phyloP scores from a whole-genome alignment of 2,329 filamentous ascomycete species.

The Colletotrichum endophyticum region DNA sequence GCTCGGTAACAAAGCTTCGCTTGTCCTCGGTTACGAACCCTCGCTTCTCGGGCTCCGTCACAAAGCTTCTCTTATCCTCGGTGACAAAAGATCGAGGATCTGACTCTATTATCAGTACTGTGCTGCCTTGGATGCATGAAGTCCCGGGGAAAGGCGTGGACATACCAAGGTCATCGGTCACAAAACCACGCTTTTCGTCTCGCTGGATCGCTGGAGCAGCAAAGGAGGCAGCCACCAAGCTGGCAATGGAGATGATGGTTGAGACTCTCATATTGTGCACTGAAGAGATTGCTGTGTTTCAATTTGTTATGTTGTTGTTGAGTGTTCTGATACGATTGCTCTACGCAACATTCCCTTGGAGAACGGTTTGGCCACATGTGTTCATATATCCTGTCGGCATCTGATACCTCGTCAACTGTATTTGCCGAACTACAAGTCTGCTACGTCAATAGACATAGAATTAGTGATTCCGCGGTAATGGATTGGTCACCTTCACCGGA shows the following conservation, averaged over 20 bases:
- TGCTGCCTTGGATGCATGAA: background rate
- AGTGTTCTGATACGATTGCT: fast-evolving
- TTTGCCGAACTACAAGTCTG: background rate
- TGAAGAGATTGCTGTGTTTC: background rate
- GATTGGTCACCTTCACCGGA: background rate
- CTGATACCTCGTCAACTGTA: background rate
- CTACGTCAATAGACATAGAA: background rate
- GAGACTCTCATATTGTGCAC: background rate
- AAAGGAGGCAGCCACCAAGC: background rate
- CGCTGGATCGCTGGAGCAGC: background rate
- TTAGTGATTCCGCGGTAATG: background rate
- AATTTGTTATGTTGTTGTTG: background rate
- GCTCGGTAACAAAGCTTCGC: background rate
- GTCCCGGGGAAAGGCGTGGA: background rate
- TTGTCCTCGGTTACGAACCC: background rate
- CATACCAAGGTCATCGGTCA: background rate
- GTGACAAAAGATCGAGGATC: background rate
- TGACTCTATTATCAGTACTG: background rate
- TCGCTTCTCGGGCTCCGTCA: background rate
- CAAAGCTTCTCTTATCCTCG: background rate
- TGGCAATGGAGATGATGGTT: background rate
- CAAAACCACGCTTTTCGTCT: background rate
- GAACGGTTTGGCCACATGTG: background rate
- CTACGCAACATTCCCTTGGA: fast-evolving
- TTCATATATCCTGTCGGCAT: background rate